These are phyloP conservation scores for Tieghemiomyces parasiticus DNA, from an alignment of 192 early-diverging fungal genomes.

Conservation along the genomic window DNA sequence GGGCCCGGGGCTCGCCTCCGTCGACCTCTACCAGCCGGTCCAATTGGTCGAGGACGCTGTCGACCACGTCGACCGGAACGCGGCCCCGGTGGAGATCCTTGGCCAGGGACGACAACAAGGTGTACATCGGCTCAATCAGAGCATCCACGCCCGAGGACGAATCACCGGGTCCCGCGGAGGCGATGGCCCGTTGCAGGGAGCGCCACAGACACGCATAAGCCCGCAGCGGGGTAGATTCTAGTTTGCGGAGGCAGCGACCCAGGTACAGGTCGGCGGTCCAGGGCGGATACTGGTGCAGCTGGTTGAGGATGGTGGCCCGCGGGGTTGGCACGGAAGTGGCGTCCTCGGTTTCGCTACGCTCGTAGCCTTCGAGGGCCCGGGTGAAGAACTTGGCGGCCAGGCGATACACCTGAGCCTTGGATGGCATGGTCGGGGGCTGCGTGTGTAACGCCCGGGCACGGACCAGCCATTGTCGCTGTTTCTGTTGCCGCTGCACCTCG, in stretches of 20 bases:
- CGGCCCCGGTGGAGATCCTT: not conserved
- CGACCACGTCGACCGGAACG: not conserved
- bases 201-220: constrained; percentile 4
- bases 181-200: not conserved
- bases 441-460: no score
- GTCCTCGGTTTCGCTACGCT: not conserved
- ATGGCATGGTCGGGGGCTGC: no score
- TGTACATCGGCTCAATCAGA: constrained; percentile 3
- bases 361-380: not conserved
- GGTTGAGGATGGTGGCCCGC: not conserved
- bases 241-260: constrained; percentile 1
- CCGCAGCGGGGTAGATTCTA: not conserved
- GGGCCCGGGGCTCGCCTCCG: no score
- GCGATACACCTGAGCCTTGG: not conserved
- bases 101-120: constrained; percentile 1
- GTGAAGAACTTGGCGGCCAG: not conserved
- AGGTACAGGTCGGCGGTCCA: constrained; percentile 2
- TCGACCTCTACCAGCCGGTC: not conserved
- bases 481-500: not conserved
- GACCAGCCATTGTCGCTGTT: not conserved
- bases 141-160: not conserved
- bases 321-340: not conserved
- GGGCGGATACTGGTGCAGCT: not conserved
- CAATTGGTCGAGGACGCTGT: not conserved
- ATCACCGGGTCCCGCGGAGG: not conserved